phyloP scores from a whole-genome alignment of 129 eudicot species.

The Centaurea solstitialis region DNA sequence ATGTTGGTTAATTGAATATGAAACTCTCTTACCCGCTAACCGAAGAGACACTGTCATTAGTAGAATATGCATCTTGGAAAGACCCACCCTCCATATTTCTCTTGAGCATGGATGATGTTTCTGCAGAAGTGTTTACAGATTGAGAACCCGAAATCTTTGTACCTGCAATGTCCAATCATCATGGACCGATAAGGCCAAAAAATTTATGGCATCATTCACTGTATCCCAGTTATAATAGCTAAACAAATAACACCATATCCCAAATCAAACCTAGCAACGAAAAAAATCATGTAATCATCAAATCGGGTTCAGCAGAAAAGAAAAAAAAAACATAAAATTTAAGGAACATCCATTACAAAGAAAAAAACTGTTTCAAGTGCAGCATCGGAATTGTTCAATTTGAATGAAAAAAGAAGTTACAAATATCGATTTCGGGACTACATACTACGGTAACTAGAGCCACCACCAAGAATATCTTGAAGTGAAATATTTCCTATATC shows the following conservation, averaged over 20 bases:
- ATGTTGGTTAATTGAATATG: too few relatives aligned
- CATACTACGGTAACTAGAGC: constrained; percentile 84
- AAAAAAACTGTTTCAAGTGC: constrained; percentile 28
- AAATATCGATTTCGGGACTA: constrained; percentile 42
- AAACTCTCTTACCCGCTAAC: constrained; percentile 66
- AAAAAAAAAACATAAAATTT: constrained; percentile 17
- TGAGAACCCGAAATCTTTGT: constrained; percentile 60
- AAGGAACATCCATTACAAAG: constrained; percentile 37
- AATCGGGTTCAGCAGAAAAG: constrained; percentile 15
- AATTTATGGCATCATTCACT: constrained; percentile 16
- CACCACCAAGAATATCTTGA: constrained; percentile 89
- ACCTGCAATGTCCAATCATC: constrained; percentile 77
- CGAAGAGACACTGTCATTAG: constrained; percentile 42
- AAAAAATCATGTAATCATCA: constrained; percentile 12
- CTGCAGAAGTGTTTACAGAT: constrained; percentile 35
- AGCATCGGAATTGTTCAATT: constrained; percentile 14
- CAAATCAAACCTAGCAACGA: too few relatives aligned
- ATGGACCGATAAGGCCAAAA: constrained; percentile 42
- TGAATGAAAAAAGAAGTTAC: constrained; percentile 28
- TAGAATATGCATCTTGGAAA: constrained; percentile 43
- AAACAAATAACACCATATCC: too few relatives aligned
- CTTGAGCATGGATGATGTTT: constrained; percentile 29
- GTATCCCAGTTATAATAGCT: constrained; percentile 7
- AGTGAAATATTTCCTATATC: constrained; percentile 78
- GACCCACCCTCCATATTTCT: constrained; percentile 39